phyloP scores from a whole-genome alignment of 768 basidiomycete genomes.

The Lactifluus piperatus region DNA sequence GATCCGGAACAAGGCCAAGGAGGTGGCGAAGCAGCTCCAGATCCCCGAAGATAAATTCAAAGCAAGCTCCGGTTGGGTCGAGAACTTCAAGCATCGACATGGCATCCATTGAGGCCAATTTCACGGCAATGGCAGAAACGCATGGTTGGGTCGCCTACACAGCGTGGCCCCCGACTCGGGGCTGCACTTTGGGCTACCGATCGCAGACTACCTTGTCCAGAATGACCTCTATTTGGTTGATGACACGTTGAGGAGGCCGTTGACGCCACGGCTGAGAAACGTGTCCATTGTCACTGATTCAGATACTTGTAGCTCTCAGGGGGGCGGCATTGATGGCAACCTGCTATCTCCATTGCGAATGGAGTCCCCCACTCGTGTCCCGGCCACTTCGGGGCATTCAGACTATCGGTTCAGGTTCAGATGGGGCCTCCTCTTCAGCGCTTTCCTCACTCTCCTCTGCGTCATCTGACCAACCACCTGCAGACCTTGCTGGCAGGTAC shows the following conservation, averaged over 20 bases:
- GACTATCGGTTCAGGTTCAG: slow-evolving; percentile 11
- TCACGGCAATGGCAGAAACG: slow-evolving; percentile 31
- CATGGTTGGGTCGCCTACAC: slow-evolving; percentile 12
- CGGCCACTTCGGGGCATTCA: slow-evolving; percentile 10
- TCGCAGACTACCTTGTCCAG: too few species aligned
- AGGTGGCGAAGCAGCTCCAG: slow-evolving; percentile 47
- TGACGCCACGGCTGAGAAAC: slow-evolving; percentile 14
- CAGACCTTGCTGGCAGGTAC: too few species aligned
- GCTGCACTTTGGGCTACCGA: too few species aligned
- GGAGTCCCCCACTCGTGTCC: slow-evolving; percentile 5
- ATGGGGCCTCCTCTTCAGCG: slow-evolving; percentile 8
- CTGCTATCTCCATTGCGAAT: slow-evolving; percentile 9
- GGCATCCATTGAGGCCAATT: too few species aligned
- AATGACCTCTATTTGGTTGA: too few species aligned
- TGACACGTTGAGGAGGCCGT: slow-evolving; percentile 16
- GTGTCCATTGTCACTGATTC: slow-evolving; percentile 4
- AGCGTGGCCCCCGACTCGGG: slow-evolving; percentile 1
- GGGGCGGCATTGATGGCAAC: slow-evolving; percentile 11
- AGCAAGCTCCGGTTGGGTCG: too few species aligned
- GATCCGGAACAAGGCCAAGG: slow-evolving; percentile 57
- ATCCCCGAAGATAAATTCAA: slow-evolving; percentile 66
- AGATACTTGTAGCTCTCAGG: too few species aligned
- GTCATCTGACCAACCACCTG: too few species aligned
- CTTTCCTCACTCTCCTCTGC: too few species aligned
- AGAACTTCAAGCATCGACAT: slow-evolving; percentile 82